These are phyloP conservation scores for Lagenaria siceraria DNA, from an alignment of 306 rosid species.

Conservation along the genomic window DNA sequence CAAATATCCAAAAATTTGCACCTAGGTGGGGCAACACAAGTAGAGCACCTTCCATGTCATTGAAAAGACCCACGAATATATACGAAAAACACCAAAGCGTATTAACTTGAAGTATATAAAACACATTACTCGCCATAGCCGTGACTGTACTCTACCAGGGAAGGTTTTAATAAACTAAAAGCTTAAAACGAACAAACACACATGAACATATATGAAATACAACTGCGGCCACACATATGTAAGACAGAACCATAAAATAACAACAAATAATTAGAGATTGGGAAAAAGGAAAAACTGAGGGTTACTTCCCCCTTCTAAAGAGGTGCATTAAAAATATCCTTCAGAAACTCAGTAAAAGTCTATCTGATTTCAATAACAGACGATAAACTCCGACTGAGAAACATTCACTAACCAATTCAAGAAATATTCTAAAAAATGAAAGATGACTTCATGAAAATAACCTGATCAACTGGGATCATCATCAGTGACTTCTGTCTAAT, in stretches of 20 bases:
- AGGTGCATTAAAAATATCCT: not conserved
- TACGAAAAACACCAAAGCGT: not conserved
- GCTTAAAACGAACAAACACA: not conserved
- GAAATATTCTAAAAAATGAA: not conserved
- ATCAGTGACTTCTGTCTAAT: constrained; percentile 92
- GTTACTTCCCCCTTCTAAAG: not conserved
- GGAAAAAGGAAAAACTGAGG: not conserved
- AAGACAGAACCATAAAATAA: not conserved
- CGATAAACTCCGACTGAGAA: not conserved
- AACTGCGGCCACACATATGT: not conserved
- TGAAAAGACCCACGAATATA: not conserved
- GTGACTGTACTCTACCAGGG: not conserved
- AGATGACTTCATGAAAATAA: constrained; percentile 11
- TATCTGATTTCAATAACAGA: not conserved
- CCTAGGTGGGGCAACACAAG: not conserved
- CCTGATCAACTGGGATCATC: constrained; percentile 97
- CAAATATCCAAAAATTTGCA: not conserved
- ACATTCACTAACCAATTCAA: not conserved
- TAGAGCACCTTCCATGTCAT: not conserved
- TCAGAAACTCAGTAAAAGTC: not conserved
- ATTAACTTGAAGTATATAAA: not conserved
- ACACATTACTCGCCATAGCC: not conserved
- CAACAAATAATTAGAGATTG: not conserved
- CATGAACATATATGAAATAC: no score
- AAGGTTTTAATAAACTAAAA: not conserved